phyloP scores from a whole-genome alignment of 805 yeast genomes.

The Sungouiozyma ichnusensis region DNA sequence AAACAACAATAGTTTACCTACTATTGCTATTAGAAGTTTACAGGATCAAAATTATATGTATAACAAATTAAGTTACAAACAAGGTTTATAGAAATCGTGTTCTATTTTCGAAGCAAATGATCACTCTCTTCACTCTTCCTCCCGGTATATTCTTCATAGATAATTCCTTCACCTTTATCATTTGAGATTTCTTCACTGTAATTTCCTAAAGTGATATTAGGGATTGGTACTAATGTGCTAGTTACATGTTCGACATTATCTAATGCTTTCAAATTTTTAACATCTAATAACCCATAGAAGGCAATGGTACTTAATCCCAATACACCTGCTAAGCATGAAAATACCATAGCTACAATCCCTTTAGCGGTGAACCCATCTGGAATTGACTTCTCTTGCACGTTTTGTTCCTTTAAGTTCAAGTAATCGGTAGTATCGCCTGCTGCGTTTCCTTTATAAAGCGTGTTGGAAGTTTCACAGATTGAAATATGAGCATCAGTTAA shows the following conservation, averaged over 20 bases:
- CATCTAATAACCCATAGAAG: constrained; percentile 80
- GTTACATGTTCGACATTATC: constrained; percentile 9
- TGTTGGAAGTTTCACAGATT: constrained; percentile 49
- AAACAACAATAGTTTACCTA: not conserved
- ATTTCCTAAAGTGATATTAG: constrained; percentile 30
- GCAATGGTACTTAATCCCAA: constrained; percentile 71
- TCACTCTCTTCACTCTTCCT: not conserved
- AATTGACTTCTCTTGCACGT: constrained; percentile 51
- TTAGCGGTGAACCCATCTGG: constrained; percentile 90
- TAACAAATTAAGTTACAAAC: not conserved
- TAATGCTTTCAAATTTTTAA: constrained; percentile 33
- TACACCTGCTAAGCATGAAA: constrained; percentile 78
- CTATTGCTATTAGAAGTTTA: no score
- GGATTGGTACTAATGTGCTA: constrained; percentile 38
- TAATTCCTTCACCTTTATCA: not conserved
- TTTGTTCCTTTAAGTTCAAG: constrained; percentile 64
- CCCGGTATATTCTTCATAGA: not conserved
- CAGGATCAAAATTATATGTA: no score
- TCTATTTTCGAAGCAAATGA: not conserved
- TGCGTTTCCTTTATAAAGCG: constrained; percentile 67
- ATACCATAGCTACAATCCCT: constrained; percentile 89
- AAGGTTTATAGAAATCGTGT: not conserved
- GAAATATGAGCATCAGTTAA: constrained; percentile 50
- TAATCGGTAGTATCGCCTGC: constrained; percentile 64
- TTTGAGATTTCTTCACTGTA: constrained; percentile 4